Conservation (phyloP, 768 basidiomycete genomes). For the Kwoniella botswanensis region DNA sequence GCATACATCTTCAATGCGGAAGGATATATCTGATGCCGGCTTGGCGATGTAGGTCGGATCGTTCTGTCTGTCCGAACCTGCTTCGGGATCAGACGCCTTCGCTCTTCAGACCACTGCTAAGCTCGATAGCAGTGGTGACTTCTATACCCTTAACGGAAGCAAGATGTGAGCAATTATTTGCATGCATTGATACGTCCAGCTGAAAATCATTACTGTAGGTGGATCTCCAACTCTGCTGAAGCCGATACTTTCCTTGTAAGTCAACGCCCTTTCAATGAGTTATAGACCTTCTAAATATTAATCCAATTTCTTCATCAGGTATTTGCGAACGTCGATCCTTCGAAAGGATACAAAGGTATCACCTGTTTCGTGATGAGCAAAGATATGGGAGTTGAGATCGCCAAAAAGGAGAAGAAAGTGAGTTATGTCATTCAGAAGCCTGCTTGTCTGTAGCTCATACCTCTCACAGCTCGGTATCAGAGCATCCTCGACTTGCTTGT, state of each 20-base stretch:
- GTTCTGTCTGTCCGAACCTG: slow-evolving; percentile 91
- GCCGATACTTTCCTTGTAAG: slow-evolving; percentile 68
- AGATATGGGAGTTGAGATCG: slow-evolving; percentile 95
- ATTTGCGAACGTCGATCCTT: slow-evolving; percentile 93
- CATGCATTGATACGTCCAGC: background rate
- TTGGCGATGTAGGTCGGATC: slow-evolving; percentile 75
- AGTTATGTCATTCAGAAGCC: background rate
- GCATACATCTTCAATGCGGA: background rate
- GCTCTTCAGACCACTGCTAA: slow-evolving; percentile 90
- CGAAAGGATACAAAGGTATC: slow-evolving; percentile 97
- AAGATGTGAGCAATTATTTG: slow-evolving; percentile 69
- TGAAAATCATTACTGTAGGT: slow-evolving; percentile 55
- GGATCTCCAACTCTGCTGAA: slow-evolving; percentile 95
- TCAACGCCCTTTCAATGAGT: background rate
- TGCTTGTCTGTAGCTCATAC: background rate
- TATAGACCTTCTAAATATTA: background rate
- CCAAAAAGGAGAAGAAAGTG: slow-evolving; percentile 95
- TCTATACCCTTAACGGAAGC: slow-evolving; percentile 90
- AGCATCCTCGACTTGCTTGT: slow-evolving; percentile 91
- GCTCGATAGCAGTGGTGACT: slow-evolving; percentile 72
- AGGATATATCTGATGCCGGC: background rate
- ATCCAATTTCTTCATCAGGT: slow-evolving; percentile 65
- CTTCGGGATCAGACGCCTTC: slow-evolving; percentile 95
- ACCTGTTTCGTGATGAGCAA: slow-evolving; percentile 96
- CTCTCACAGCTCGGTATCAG: slow-evolving; percentile 75